These are phyloP conservation scores for Nicotiana paniculata DNA, from an alignment of 257 asterid species.

Conservation along the genomic window DNA sequence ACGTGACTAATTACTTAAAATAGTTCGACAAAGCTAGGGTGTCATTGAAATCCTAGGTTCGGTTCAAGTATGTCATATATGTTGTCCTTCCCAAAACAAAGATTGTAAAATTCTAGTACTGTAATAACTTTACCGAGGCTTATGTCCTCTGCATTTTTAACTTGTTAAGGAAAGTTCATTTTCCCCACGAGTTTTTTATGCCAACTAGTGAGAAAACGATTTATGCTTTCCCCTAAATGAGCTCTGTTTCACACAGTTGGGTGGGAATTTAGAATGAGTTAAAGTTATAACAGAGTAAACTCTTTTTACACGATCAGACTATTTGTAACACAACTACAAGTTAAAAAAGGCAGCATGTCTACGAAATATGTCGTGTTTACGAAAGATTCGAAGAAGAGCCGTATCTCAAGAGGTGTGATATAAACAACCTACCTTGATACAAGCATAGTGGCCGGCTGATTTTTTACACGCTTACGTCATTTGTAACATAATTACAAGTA, in stretches of 20 bases:
- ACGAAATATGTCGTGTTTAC: no score
- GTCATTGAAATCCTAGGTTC: neutral
- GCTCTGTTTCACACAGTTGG: neutral
- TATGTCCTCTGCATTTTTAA: neutral
- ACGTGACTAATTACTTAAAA: neutral
- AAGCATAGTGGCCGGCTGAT: fast-evolving
- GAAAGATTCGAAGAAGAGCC: no score
- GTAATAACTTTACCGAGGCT: neutral
- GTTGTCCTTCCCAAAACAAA: neutral
- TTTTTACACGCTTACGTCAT: no score
- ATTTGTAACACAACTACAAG: no score
- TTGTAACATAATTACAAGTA: no score
- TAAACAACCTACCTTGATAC: no score
- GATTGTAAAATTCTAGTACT: neutral
- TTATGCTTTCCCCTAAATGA: neutral
- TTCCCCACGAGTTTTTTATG: neutral
- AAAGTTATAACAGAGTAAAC: neutral
- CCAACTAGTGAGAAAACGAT: neutral
- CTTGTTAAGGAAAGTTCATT: neutral
- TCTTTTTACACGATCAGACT: no score
- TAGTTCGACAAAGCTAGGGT: neutral
- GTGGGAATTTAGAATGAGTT: neutral
- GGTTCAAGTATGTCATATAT: neutral
- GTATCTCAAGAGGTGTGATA: no score
- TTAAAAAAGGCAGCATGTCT: no score